Evolutionary conservation across 2,329 filamentous ascomycete species (phyloP).

Genomic region (Tolypocladium amazonense): DNA sequence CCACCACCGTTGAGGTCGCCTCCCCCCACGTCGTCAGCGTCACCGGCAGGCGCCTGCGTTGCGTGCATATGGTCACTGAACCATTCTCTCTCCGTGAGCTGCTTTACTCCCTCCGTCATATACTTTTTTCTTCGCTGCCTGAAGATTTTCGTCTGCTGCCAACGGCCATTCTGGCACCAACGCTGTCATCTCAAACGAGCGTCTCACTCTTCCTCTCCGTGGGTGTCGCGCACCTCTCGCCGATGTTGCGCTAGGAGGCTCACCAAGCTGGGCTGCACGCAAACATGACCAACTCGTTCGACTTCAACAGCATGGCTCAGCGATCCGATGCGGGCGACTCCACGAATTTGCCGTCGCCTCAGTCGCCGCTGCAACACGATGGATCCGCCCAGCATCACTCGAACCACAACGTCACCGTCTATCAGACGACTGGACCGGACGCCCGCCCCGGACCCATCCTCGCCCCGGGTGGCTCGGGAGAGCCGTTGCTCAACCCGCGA

Average conservation of each 20-base stretch:
- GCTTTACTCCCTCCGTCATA: not conserved
- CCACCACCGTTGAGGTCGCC: not conserved
- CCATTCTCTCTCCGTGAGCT: not conserved
- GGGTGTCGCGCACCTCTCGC: not conserved
- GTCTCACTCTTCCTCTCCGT: not conserved
- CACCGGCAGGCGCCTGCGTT: not conserved
- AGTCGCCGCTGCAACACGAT: conserved; percentile 12
- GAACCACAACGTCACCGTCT: conserved; percentile 25
- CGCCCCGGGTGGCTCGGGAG: conserved; percentile 18
- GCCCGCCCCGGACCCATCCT: conserved; percentile 24
- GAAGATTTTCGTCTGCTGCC: not conserved
- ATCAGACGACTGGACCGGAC: conserved; percentile 28
- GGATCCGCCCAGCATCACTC: conserved; percentile 9
- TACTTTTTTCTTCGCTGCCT: not conserved
- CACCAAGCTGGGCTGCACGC: not conserved
- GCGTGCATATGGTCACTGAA: not conserved
- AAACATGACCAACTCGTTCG: conserved; percentile 7
- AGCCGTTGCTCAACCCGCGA: conserved; percentile 31
- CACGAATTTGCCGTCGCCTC: conserved; percentile 11
- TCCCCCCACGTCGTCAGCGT: not conserved
- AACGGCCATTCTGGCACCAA: not conserved
- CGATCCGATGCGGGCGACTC: conserved; percentile 9
- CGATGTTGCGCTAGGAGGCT: not conserved
- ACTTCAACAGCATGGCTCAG: conserved; percentile 12
- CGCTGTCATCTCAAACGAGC: not conserved